Base-by-base conservation (phyloP, 257 asterid species). In the Gynochthodes officinalis region DNA sequence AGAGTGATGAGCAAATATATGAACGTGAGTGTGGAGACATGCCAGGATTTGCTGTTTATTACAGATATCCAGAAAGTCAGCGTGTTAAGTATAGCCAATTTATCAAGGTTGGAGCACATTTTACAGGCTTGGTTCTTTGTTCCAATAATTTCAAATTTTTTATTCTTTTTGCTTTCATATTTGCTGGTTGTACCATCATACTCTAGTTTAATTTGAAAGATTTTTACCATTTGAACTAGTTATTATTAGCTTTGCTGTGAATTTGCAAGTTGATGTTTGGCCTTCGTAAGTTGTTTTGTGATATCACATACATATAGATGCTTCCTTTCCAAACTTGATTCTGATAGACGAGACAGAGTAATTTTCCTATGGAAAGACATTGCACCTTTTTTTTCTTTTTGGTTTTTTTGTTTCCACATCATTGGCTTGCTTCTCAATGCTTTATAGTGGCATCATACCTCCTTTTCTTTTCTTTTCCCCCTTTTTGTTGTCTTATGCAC, bases 1-100 rank as follows among this genome's bases (percentile, higher is more conserved):
- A 92, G 99, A 88, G 91, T 70, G 97, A 92, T 78, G 98, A 90
- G 86, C 82, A 95, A 64, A 76, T 92, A 79, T 95, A 95, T 70
- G 99, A 92, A 85, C 90, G 93, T 30, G 99, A 95, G 84, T 95
- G 99, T 50, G 98, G 99, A 76, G 92, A 90, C 86, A 95, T 90
- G 99, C 99, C 99, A 10, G 99, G 99, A 44, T 95, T 95, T 85
- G 99, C 99, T 62, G 95, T 95, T 69, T 95, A 95, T 79, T 95
- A 95, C 75, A 86, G 98, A 84, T 92, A 89, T 78, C 99, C 99
- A 59, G 89, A 95, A 82, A 92, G 98, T 82, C 95, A 95, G 82
- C 99, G 99, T 33, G 99, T 95, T 52, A 89, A 96, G 30, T 95
- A 92, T 75, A 86, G 92, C 74, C 98, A 95, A 73, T 95, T 95